Conservation (phyloP, 2,329 filamentous ascomycete species). For the Colletotrichum kahawae region DNA sequence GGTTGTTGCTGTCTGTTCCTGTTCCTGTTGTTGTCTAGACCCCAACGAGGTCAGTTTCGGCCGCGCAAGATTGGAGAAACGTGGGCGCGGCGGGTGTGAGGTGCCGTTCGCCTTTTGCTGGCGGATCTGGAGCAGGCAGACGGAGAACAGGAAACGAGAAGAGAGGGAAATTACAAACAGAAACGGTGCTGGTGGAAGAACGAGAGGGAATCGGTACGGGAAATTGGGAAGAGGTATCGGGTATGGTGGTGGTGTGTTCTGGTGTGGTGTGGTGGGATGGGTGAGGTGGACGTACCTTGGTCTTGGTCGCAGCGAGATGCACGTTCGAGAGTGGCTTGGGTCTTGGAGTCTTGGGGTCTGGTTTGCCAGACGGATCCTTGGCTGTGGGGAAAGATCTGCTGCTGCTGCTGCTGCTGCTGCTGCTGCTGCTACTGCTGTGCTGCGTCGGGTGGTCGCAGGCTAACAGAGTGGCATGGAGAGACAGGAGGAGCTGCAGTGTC, state of each 20-base stretch:
- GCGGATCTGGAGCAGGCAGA: neutral
- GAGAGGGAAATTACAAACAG: neutral
- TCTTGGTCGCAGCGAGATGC: neutral
- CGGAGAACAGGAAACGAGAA: neutral
- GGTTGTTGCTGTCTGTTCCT: neutral
- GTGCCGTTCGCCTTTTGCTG: neutral
- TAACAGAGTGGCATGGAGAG: neutral
- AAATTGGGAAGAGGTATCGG: neutral
- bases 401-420: too few relatives aligned
- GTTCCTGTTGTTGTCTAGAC: neutral
- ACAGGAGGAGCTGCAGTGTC: neutral
- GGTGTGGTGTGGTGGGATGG: neutral
- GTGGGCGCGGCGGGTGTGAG: neutral
- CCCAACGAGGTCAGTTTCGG: neutral
- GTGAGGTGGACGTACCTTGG: neutral
- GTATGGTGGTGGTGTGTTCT: neutral
- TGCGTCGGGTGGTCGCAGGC: neutral
- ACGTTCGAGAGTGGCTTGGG: slow-evolving; percentile 8
- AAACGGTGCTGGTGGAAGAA: neutral
- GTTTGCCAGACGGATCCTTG: neutral
- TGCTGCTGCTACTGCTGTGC: neutral
- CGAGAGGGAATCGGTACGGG: neutral
- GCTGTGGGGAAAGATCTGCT: neutral
- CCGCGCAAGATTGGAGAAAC: neutral
- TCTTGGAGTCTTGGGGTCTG: slow-evolving; percentile 21